Percentiles rank a stretch among this genome's conserved stretches.
Evolutionary conservation across 495 filamentous ascomycete genomes (phyloP).

Genomic region (Aspergillus cavernicola): DNA sequence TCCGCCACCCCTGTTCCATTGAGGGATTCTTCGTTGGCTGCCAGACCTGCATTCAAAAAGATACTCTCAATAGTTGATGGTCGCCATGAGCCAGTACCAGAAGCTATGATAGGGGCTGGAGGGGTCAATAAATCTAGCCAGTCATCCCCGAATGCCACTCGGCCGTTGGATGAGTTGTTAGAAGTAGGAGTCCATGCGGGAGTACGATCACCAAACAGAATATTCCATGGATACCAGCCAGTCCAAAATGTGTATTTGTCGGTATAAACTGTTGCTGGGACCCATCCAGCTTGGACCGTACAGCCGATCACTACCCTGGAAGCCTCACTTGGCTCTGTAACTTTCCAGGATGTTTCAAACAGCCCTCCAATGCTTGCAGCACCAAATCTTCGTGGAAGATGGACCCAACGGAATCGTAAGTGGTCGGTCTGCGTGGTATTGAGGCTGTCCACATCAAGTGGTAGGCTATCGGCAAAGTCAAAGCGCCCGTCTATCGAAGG

Average conservation of each 20-base stretch:
- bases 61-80: conserved; percentile 19
- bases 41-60: conserved; percentile 2
- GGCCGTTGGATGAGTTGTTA: background rate
- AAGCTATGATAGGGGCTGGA: background rate
- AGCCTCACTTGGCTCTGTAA: background rate
- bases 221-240: conserved; percentile 3
- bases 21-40: background rate
- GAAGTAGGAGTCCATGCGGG: background rate
- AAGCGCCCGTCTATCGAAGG: conserved; percentile 8
- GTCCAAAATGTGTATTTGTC: conserved; percentile 17
- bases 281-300: conserved; percentile 17
- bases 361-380: conserved; percentile 11
- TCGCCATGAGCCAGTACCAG: background rate
- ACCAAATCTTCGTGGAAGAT: conserved; percentile 7
- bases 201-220: conserved; percentile 12
- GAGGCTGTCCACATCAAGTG: background rate
- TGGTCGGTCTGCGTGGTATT: background rate
- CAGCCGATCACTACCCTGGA: conserved; percentile 18
- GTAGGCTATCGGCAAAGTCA: conserved; percentile 1
- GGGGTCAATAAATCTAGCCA: conserved; percentile 17
- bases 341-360: conserved; percentile 13
- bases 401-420: conserved; percentile 14
- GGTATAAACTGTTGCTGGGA: conserved; percentile 13
- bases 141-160: conserved; percentile 3
- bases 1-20: background rate